Evolutionary conservation across 441 rosid species (phyloP).

Genomic region (Populus hybrid): DNA sequence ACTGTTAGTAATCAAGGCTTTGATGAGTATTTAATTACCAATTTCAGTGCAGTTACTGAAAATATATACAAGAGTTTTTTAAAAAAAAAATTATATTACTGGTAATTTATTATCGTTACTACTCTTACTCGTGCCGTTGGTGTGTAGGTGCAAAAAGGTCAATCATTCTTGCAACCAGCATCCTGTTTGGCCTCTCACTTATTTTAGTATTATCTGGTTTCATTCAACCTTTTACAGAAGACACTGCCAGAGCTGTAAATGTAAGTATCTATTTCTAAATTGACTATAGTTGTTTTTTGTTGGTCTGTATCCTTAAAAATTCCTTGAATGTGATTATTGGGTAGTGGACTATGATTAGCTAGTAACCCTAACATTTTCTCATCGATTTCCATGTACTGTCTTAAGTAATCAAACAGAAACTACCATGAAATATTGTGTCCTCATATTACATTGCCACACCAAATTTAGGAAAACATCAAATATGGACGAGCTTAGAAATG

Average conservation of each 20-base stretch:
- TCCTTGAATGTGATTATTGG: neutral
- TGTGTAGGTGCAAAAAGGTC: slow-evolving; percentile 69
- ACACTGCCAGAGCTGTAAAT: slow-evolving; percentile 85
- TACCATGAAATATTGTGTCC: neutral
- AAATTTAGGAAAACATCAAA: neutral
- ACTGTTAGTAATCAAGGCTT: neutral
- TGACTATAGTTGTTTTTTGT: neutral
- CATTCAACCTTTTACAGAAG: slow-evolving; percentile 72
- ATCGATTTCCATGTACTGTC: neutral
- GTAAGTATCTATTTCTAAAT: slow-evolving; percentile 40
- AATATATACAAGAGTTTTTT: neutral
- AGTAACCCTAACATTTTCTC: neutral
- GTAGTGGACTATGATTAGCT: neutral
- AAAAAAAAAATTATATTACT: neutral
- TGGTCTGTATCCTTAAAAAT: neutral
- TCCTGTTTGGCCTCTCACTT: slow-evolving; percentile 57
- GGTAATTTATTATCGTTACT: slow-evolving; percentile 7
- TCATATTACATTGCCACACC: neutral
- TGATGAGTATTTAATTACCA: slow-evolving; percentile 4
- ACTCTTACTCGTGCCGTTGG: slow-evolving; percentile 6
- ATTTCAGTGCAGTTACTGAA: neutral
- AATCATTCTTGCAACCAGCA: slow-evolving; percentile 45
- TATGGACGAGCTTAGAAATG: neutral
- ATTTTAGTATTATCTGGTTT: slow-evolving; percentile 54
- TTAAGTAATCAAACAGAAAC: neutral